A percentile compares a stretch with the other conserved stretches of the same genome.
Conservation (phyloP, 352 stramenopile species). For the Phytophthora cryptogea region DNA sequence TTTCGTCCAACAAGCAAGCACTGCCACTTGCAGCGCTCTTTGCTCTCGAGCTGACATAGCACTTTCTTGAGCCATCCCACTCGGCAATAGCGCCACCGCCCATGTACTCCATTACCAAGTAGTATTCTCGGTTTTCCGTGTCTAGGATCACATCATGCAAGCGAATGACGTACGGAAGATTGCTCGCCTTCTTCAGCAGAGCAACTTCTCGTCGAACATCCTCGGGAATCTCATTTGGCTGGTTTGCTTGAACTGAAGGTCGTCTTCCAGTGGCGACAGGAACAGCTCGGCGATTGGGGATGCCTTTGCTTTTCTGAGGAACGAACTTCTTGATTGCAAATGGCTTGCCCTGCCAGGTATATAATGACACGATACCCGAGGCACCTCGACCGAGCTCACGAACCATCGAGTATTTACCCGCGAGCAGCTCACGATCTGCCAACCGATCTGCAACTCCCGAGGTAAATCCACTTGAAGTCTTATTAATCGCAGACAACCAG, state of each 20-base stretch:
- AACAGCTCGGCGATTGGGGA: conserved; percentile 54
- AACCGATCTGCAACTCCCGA: conserved; percentile 51
- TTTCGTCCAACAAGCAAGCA: conserved; percentile 47
- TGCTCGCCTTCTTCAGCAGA: conserved; percentile 77
- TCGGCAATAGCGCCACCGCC: conserved; percentile 76
- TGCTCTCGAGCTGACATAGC: conserved; percentile 56
- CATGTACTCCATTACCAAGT: conserved; percentile 89
- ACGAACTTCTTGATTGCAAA: conserved; percentile 78
- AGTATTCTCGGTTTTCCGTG: conserved; percentile 54
- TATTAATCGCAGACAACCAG: conserved; percentile 53
- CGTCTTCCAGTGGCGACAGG: conserved; percentile 22
- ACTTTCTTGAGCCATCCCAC: conserved; percentile 68
- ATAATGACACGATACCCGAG: conserved; percentile 72
- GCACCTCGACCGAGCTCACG: conserved; percentile 74
- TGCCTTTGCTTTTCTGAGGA: conserved; percentile 52
- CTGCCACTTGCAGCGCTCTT: conserved; percentile 38
- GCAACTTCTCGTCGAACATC: conserved; percentile 74
- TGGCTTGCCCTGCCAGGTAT: conserved; percentile 68
- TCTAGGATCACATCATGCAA: conserved; percentile 83
- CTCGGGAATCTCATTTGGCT: conserved; percentile 42
- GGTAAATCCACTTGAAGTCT: conserved; percentile 52
- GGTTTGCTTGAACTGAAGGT: conserved; percentile 18
- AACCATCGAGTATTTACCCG: conserved; percentile 69
- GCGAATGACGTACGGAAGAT: conserved; percentile 64
- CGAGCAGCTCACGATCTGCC: conserved; percentile 58